Evolutionary conservation across 805 yeast species (phyloP), one percentile per base, ranked within the genome.

Genomic region (Cyberlindnera xylosilytica): DNA sequence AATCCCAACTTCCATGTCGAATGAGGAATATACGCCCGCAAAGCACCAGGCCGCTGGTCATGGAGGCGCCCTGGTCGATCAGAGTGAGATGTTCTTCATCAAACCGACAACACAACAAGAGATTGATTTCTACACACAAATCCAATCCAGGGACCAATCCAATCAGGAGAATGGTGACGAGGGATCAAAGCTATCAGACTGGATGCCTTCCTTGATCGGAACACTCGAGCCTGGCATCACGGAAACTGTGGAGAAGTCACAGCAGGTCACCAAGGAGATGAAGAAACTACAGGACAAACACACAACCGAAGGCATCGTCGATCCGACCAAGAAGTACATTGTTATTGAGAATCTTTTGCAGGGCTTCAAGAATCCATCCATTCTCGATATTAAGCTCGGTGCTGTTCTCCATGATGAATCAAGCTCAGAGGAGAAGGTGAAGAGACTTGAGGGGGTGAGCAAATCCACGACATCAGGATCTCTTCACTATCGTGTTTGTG

Each of bases 31-130:
- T 26, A 26, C 8, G 29, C 29, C 29, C 5, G 50, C 52, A 1
- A 49, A 60, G 42, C 87, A 85, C 56, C 84, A 81, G 63, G 98
- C 93, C 3, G 98, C 97, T 0, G 99, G 99, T 6, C 99, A 91
- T 56, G 86, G 73, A 6, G 98, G 96, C 0, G 76, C 84, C 3
- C 52, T 87, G 41, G 74, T 77, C 10, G 79, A 79, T 48, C 72
- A 61, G 6, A 76, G 75, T 31, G 95, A 89, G 0, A 63, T 77
- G 7, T 65, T 91, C 13, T 83, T 90, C 51, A 76, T 87, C 42
- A 91, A 93, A 61, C 81, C 82, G 0, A 70, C 90, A 0, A 58
- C 65, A 0, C 62, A 62, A 20, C 79, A 77, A 50, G 99, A 91
- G 62, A 62, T 84, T 22, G 80, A 76, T n/a, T 93, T 93, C 62